These are phyloP conservation scores for Wallacemonas rigidus DNA, from an alignment of 208 protist species.

Conservation along the genomic window DNA sequence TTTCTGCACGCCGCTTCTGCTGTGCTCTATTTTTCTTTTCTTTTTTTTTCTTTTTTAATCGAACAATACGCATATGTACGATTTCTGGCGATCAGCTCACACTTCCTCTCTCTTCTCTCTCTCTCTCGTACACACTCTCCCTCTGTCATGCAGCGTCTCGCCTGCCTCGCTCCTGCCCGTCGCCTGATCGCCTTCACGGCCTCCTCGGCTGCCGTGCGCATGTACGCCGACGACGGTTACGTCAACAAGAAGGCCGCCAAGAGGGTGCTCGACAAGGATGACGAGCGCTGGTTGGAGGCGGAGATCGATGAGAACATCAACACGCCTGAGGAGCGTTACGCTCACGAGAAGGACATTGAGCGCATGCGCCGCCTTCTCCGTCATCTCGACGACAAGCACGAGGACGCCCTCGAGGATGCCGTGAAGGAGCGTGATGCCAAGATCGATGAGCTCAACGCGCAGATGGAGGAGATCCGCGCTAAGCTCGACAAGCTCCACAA, in stretches of 20 bases:
- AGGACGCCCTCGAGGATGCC: constrained; percentile 43
- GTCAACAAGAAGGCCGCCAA: constrained; percentile 52
- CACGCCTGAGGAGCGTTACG: constrained; percentile 84
- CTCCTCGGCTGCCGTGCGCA: constrained; percentile 8
- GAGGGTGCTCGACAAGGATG: constrained; percentile 50
- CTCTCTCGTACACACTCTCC: background rate
- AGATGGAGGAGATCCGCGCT: constrained; percentile 46
- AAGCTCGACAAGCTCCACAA: constrained; percentile 50
- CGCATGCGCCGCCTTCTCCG: constrained; percentile 53
- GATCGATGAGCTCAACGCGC: constrained; percentile 49
- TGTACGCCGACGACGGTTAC: constrained; percentile 18
- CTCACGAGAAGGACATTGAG: constrained; percentile 59
- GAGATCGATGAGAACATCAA: constrained; percentile 84
- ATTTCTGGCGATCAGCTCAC: constrained; percentile 13
- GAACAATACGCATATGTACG: background rate
- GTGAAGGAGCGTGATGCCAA: constrained; percentile 42
- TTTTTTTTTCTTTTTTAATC: constrained; percentile 14
- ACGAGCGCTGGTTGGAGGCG: constrained; percentile 87
- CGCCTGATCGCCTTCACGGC: background rate
- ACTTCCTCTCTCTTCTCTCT: constrained; percentile 13
- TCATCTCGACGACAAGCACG: constrained; percentile 50
- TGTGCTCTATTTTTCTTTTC: constrained; percentile 4
- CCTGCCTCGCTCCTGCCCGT: constrained; percentile 8
- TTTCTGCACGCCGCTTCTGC: background rate
- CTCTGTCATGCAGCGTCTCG: constrained; percentile 33